Conservation (phyloP, 371 early-diverging fungal species). For the Coemansia sp. region DNA sequence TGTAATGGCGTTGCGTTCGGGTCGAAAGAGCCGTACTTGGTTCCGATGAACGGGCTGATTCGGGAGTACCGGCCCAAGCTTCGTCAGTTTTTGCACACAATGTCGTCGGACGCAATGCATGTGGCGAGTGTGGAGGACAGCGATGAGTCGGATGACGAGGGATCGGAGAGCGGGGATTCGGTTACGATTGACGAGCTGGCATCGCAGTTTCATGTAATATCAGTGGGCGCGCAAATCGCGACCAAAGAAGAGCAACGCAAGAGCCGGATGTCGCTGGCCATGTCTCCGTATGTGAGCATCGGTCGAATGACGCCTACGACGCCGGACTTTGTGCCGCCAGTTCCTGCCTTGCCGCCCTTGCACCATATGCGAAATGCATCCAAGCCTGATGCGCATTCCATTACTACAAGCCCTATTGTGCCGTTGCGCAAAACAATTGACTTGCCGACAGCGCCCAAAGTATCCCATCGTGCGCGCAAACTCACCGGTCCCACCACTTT, state of each 20-base stretch:
- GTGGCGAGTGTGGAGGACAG: background rate
- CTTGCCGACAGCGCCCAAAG: constrained; percentile 16
- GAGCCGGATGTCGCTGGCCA: constrained; percentile 39
- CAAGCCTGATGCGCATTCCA: background rate
- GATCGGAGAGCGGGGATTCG: constrained; percentile 19
- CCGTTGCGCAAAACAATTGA: constrained; percentile 39
- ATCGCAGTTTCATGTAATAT: constrained; percentile 39
- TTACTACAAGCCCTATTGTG: background rate
- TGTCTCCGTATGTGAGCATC: constrained; percentile 9
- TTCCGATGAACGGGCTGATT: constrained; percentile 58
- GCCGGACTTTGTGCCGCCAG: constrained; percentile 18
- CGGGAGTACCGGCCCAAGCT: constrained; percentile 55
- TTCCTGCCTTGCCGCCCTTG: constrained; percentile 17
- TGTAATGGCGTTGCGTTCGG: constrained; percentile 70
- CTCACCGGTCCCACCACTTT: constrained; percentile 25
- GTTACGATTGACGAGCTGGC: constrained; percentile 46
- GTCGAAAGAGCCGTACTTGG: constrained; percentile 59
- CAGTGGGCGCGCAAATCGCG: constrained; percentile 42
- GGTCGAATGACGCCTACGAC: constrained; percentile 18
- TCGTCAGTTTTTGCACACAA: constrained; percentile 40
- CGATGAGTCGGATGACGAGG: background rate
- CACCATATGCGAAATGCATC: constrained; percentile 4
- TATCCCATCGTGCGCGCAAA: background rate
- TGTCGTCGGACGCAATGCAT: constrained; percentile 14
- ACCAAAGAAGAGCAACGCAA: constrained; percentile 49